Conservation (phyloP, 768 basidiomycete species). For the Tricholoma flavovirens region DNA sequence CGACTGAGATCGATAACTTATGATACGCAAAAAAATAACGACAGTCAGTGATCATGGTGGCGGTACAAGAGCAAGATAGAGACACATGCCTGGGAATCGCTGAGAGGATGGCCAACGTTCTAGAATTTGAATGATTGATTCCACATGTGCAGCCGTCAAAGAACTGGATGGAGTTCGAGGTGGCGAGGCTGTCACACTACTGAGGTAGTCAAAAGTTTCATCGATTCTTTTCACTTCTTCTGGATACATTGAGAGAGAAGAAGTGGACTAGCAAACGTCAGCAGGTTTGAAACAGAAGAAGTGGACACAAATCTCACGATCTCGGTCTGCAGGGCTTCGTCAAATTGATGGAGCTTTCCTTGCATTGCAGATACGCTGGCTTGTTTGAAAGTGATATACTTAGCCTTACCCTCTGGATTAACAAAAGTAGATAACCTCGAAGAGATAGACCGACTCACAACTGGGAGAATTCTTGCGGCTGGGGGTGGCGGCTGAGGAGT, state of each 20-base stretch:
- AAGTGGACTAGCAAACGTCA: constrained; percentile 49
- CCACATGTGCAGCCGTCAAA: constrained; percentile 46
- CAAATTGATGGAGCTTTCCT: constrained; percentile 70
- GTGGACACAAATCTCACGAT: constrained; percentile 43
- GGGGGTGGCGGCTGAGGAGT: constrained; percentile 29
- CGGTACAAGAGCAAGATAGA: neutral
- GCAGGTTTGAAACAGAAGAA: neutral
- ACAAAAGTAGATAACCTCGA: neutral
- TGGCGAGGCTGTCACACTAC: constrained; percentile 37
- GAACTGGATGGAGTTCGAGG: constrained; percentile 25
- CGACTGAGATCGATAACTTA: constrained; percentile 84
- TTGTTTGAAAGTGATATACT: constrained; percentile 76
- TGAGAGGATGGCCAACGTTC: constrained; percentile 70
- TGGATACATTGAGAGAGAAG: constrained; percentile 63
- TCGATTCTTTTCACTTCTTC: constrained; percentile 54
- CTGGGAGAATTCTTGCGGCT: constrained; percentile 41
- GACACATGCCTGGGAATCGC: constrained; percentile 60
- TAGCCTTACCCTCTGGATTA: constrained; percentile 36
- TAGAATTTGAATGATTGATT: constrained; percentile 57
- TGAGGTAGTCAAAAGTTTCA: constrained; percentile 57
- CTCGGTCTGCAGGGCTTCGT: constrained; percentile 60
- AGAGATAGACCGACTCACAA: constrained; percentile 29
- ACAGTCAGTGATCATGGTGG: neutral
- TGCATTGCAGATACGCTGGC: constrained; percentile 75
- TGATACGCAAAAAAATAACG: neutral